Conservation (phyloP, 2,329 filamentous ascomycete species). For the Acephala macrosclerotiorum region DNA sequence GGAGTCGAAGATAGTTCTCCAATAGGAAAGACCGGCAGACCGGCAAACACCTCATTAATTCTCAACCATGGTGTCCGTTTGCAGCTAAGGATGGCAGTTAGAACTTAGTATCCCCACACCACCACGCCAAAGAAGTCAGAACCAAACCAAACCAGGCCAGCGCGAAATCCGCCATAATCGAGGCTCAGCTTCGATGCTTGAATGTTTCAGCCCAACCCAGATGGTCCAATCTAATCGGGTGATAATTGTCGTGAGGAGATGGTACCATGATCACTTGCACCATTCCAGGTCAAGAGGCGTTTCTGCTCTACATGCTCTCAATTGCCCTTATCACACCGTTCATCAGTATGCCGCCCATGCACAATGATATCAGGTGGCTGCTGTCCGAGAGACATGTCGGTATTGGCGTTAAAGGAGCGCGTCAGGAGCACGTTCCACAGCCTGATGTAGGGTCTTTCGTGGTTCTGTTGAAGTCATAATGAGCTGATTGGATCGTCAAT, state of each 20-base stretch:
- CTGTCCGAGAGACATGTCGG: not conserved
- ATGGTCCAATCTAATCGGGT: not conserved
- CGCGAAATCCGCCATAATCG: not conserved
- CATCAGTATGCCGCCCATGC: constrained; percentile 6
- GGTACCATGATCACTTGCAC: not conserved
- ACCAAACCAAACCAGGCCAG: not conserved
- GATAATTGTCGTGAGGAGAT: constrained; percentile 2
- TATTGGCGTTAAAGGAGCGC: not conserved
- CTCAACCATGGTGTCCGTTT: not conserved
- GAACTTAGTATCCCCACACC: too few relatives aligned
- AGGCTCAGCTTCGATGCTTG: not conserved
- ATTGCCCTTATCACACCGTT: not conserved
- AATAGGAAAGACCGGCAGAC: constrained; percentile 2
- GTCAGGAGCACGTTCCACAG: not conserved
- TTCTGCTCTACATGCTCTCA: not conserved
- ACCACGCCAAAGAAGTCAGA: too few relatives aligned
- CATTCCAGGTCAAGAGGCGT: not conserved
- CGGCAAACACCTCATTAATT: not conserved
- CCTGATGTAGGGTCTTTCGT: not conserved
- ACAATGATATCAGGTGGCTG: constrained; percentile 11
- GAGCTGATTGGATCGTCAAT: not conserved
- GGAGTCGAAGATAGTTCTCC: not conserved
- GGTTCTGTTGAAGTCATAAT: not conserved
- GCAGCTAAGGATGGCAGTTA: constrained; percentile 6
- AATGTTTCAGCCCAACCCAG: not conserved